Base-by-base conservation (phyloP, 2,329 filamentous ascomycete species). In the Phoma sp. region DNA sequence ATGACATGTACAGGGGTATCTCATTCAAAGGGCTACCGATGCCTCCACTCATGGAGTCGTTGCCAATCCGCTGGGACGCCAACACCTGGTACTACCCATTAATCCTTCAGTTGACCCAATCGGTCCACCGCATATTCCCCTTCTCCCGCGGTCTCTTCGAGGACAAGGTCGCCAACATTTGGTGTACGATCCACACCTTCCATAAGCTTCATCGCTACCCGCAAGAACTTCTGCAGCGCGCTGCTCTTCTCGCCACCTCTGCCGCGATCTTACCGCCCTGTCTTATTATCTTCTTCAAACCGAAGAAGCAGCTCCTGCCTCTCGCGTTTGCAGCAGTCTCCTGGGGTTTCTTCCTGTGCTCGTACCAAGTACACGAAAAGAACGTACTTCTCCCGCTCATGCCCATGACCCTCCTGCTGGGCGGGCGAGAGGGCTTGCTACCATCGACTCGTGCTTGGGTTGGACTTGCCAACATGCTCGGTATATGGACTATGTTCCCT, bases 341-440 rank as follows among this genome's bases (percentile, higher is more conserved):
- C 2, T 99, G 95, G 95, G 93, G 90, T 0, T 99, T 99, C 80
- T 99, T 98, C 74, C 81, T 99, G 14, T 98, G 96, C 78, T 96
- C 92, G 66, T 99, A 96, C 74, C 95, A 99, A 72, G 96, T 99
- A 0, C 95, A 99, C 68, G 95, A 99, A 78, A 99, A 99, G 83
- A 97, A 93, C 62, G 92, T 96, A 0, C 81, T 99, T 5, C 84
- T 99, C 2, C 96, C 95, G 1, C 80, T 99, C 39, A 85, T 98
- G 72, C 95, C 95, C 0, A 96, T 96, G 90, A 98, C 93, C 0
- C 77, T 97, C 6, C 81, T 98, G 5, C 81, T 99, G 32, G 90
- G 90, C 14, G 87, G 90, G 14, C 85, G 88, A 58, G 85, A 90
- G 42, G 93, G 93, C 0, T 78, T 99, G 42, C 86, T 86, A 55